Base-by-base conservation (phyloP, 345 rosid genomes). In the Gossypium anomalum region DNA sequence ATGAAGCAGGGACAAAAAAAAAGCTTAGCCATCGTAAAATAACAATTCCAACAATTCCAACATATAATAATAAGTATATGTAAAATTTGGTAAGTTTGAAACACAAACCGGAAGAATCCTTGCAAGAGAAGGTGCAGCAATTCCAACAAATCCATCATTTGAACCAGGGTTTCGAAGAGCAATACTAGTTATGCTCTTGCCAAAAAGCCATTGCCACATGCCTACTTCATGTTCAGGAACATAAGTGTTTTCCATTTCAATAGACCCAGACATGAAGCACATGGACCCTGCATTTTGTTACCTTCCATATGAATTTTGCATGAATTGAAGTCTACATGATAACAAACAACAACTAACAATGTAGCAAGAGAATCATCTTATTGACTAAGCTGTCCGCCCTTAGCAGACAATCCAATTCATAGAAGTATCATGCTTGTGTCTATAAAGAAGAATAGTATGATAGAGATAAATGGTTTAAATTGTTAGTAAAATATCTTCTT, bases 91-190 rank as follows among this genome's bases (percentile, higher is more conserved):
- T 29, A 76, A 48, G 69, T 16, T 51, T 74, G 78, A 72, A 55
- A 82, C 75, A 91, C 96, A 63, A 78, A 96, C 99, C 70, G 99
- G 99, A 64, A 96, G 94, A 78, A 96, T 89, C 86, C 97, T 93
- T 60, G 97, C 94, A 76, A 90, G 87, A 79, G 91, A 93, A 82
- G 99, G 97, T 45, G 99, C 97, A 70, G 97, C 94, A 14, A 95
- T 83, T 79, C 99, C 97, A 52, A 91, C 89, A 85, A 90, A 95
- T 45, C 97, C 98, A 80, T 90, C 97, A 62, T 14, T 81, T 29
- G 86, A 66, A 55, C 95, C 97, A 11, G 91, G 67, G 79, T 96
- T 96, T 16, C 80, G 85, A 75, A 96, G 81, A 72, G 83, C 84
- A 43, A 96, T 79, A 74, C 94, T 93, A 44, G 91, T 92, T 73